Percentiles rank a stretch among this genome's conserved stretches.
phyloP scores from a whole-genome alignment of 2,329 filamentous ascomycete species.

The Colletotrichum lupini region DNA sequence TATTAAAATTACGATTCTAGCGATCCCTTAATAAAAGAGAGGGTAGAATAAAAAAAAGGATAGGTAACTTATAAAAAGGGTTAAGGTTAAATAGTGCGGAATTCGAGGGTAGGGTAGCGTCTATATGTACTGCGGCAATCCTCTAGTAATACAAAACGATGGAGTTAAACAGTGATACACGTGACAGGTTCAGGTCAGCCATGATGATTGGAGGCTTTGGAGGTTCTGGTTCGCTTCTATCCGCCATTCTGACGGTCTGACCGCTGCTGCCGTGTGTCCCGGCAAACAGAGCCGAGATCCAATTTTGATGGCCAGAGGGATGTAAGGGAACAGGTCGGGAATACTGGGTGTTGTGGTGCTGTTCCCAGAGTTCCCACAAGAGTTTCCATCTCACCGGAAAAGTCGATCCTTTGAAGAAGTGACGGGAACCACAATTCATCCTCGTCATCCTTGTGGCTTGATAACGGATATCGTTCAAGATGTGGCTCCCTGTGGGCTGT shows the following conservation, averaged over 20 bases:
- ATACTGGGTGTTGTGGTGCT: slow-evolving; percentile 2
- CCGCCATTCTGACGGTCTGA: neutral
- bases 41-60: too few species aligned
- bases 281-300: neutral
- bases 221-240: slow-evolving; percentile 6
- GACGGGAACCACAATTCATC: neutral
- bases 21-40: too few species aligned
- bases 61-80: too few species aligned
- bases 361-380: slow-evolving; percentile 4
- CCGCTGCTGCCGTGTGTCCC: neutral
- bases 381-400: slow-evolving; percentile 7
- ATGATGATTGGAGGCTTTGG: slow-evolving; percentile 7
- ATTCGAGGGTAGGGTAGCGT: too few species aligned
- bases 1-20: too few species aligned
- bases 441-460: slow-evolving; percentile 1
- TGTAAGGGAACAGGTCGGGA: slow-evolving; percentile 7
- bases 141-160: too few species aligned
- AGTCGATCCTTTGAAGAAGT: slow-evolving; percentile 17
- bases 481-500: neutral
- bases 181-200: neutral
- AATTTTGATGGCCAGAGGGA: slow-evolving; percentile 7
- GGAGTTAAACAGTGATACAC: too few species aligned
- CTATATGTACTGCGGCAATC: too few species aligned
- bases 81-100: too few species aligned
- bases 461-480: neutral